Conservation (phyloP, 306 rosid genomes). For the Calophaca sinica region DNA sequence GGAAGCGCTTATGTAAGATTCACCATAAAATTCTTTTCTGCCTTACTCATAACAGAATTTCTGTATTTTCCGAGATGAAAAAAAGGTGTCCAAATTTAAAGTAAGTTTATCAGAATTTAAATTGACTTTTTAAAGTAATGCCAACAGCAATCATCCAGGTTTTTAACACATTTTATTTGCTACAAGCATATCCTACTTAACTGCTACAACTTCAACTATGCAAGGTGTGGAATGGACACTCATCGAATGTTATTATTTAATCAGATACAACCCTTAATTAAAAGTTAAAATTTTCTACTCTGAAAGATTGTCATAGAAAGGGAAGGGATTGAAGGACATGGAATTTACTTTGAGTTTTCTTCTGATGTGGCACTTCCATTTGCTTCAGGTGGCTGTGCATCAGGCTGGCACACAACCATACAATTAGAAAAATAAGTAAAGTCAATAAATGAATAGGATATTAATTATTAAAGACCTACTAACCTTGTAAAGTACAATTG, state of each 20-base stretch:
- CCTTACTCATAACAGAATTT: neutral
- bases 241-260: conserved; percentile 1
- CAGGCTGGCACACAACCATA: conserved; percentile 69
- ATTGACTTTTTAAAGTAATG: conserved; percentile 21
- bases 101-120: conserved; percentile 15
- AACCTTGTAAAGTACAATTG: conserved; percentile 91
- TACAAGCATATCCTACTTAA: neutral
- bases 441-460: conserved; percentile 22
- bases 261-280: conserved; percentile 12
- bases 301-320: neutral
- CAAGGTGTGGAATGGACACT: conserved; percentile 13
- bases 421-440: conserved; percentile 40
- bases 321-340: conserved; percentile 22
- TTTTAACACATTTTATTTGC: conserved; percentile 23
- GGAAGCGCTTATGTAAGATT: conserved; percentile 17
- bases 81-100: conserved; percentile 4
- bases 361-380: conserved; percentile 68
- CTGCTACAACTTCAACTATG: conserved; percentile 17
- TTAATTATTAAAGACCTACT: conserved; percentile 38
- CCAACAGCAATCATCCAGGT: conserved; percentile 16
- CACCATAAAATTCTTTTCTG: neutral
- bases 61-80: neutral
- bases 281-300: conserved; percentile 26
- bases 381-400: conserved; percentile 64
- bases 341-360: conserved; percentile 85